Evolutionary conservation across 2,329 filamentous ascomycete genomes (phyloP).

Genomic region (Aspergillus sp.): DNA sequence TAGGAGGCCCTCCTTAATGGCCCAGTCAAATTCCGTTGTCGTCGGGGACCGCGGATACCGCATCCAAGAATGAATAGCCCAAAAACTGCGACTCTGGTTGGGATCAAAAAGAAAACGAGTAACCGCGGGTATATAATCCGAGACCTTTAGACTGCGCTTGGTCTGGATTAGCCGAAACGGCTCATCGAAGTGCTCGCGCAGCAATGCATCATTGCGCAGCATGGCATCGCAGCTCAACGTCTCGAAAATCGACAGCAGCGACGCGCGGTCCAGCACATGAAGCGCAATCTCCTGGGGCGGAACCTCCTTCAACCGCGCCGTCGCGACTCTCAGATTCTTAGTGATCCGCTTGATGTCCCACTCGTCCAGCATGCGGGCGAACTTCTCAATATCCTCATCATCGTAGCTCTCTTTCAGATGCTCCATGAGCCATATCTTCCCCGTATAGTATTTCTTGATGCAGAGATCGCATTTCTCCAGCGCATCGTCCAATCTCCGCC

Average conservation of each 20-base stretch:
- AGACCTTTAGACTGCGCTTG: slow-evolving; percentile 69
- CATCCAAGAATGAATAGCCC: slow-evolving; percentile 63
- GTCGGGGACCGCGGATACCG: slow-evolving; percentile 57
- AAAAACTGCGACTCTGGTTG: slow-evolving; percentile 55
- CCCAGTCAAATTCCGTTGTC: slow-evolving; percentile 75
- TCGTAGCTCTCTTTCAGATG: slow-evolving; percentile 51
- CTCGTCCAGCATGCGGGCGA: slow-evolving; percentile 51
- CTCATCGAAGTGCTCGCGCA: slow-evolving; percentile 61
- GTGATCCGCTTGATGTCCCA: slow-evolving; percentile 57
- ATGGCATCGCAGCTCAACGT: slow-evolving; percentile 77
- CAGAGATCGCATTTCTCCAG: slow-evolving; percentile 61
- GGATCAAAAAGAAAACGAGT: slow-evolving; percentile 74
- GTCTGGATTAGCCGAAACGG: slow-evolving; percentile 75
- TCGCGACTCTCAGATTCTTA: slow-evolving; percentile 50
- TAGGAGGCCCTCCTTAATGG: slow-evolving; percentile 65
- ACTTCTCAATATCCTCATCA: slow-evolving; percentile 40
- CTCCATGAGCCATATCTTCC: slow-evolving; percentile 55
- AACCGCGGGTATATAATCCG: slow-evolving; percentile 70
- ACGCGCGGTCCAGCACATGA: slow-evolving; percentile 45
- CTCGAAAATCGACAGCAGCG: slow-evolving; percentile 78
- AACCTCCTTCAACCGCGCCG: slow-evolving; percentile 44
- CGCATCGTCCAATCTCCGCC: slow-evolving; percentile 47
- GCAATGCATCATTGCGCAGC: slow-evolving; percentile 49
- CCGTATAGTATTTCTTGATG: slow-evolving; percentile 65
- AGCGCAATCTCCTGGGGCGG: slow-evolving; percentile 46